A percentile compares a stretch with the other conserved stretches of the same genome.
phyloP scores from a whole-genome alignment of 2,329 filamentous ascomycete genomes.

The Clonostachys chloroleuca region DNA sequence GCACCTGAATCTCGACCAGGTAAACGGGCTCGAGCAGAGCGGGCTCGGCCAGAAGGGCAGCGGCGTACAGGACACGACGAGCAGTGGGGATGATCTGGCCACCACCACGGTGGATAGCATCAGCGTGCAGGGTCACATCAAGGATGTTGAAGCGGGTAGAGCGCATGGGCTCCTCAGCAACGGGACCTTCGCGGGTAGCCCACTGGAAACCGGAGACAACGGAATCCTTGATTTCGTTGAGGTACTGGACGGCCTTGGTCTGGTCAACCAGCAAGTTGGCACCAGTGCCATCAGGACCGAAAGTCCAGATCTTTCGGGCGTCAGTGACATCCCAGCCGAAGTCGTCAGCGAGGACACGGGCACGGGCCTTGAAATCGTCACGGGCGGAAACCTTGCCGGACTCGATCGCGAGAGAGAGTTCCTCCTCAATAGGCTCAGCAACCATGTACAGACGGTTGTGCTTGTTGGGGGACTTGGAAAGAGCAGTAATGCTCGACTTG shows the following conservation, averaged over 20 bases:
- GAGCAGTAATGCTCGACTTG: slow-evolving; percentile 88
- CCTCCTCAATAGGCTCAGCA: slow-evolving; percentile 87
- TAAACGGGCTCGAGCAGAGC: slow-evolving; percentile 95
- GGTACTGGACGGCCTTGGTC: slow-evolving; percentile 99
- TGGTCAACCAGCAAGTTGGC: slow-evolving; percentile 99
- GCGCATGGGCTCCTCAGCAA: slow-evolving; percentile 98
- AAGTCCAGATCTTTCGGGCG: slow-evolving; percentile 99
- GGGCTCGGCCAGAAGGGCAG: slow-evolving; percentile 85
- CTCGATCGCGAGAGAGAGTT: slow-evolving; percentile 88
- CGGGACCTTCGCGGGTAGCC: slow-evolving; percentile 94
- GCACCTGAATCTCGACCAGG: slow-evolving; percentile 98
- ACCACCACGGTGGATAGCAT: slow-evolving; percentile 99
- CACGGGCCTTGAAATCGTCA: slow-evolving; percentile 99
- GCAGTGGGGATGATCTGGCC: slow-evolving; percentile 98
- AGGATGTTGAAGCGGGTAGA: slow-evolving; percentile 97
- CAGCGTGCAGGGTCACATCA: slow-evolving; percentile 98
- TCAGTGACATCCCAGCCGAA: slow-evolving; percentile 99
- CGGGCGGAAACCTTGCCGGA: slow-evolving; percentile 84
- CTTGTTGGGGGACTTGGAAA: slow-evolving; percentile 99
- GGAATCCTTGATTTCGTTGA: slow-evolving; percentile 99
- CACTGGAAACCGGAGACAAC: slow-evolving; percentile 99
- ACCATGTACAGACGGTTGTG: slow-evolving; percentile 99
- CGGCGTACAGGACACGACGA: slow-evolving; percentile 95
- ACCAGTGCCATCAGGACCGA: slow-evolving; percentile 95
- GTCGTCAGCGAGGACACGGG: slow-evolving; percentile 92